Evolutionary conservation across 257 asterid species (phyloP).

Genomic region (Lycium ferocissimum): DNA sequence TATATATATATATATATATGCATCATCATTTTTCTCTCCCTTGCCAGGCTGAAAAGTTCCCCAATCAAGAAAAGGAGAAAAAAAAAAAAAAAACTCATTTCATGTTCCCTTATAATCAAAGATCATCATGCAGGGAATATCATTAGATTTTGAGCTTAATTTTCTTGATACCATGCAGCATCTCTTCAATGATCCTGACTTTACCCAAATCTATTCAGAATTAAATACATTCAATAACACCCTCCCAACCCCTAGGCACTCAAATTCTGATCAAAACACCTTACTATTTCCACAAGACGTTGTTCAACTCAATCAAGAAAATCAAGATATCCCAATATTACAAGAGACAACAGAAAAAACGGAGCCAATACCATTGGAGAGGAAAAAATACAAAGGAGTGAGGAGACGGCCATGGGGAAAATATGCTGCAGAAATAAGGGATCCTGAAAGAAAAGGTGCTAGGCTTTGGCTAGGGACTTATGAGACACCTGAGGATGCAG

Average conservation of each 20-base stretch:
- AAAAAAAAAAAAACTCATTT: too few species aligned
- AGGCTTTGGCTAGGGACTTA: constrained; percentile 30
- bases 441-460: neutral
- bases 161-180: constrained; percentile 12
- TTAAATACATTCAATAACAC: neutral
- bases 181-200: constrained; percentile 18
- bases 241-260: neutral
- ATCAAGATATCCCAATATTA: neutral
- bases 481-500: constrained; percentile 31
- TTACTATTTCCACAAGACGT: neutral
- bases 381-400: constrained; percentile 19
- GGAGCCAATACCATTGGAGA: neutral
- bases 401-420: constrained; percentile 30
- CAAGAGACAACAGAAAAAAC: neutral
- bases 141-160: constrained; percentile 2
- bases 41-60: too few species aligned
- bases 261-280: neutral
- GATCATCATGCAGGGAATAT: neutral
- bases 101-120: too few species aligned
- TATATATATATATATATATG: too few species aligned
- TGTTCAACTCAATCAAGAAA: neutral
- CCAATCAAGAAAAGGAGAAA: too few species aligned
- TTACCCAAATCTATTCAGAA: constrained; percentile 1
- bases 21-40: too few species aligned
- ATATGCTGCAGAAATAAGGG: constrained; percentile 31